These are phyloP conservation scores for Hypoxylon sp. DNA, from an alignment of 2,329 filamentous ascomycete genomes.

Conservation along the genomic window DNA sequence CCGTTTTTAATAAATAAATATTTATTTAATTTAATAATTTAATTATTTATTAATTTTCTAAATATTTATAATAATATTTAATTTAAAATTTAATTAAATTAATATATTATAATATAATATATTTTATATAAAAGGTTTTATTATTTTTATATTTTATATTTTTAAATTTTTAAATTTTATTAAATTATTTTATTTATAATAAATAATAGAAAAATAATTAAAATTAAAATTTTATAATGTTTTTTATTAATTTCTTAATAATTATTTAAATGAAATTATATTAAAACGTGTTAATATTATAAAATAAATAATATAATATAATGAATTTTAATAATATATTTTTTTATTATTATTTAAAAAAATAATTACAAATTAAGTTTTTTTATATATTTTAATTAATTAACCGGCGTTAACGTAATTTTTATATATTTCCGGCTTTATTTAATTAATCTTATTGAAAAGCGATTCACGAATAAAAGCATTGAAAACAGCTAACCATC, in stretches of 20 bases:
- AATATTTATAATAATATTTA: constrained; percentile 1
- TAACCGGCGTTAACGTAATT: not conserved
- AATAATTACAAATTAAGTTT: not conserved
- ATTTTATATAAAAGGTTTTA: not conserved
- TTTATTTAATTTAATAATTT: not conserved
- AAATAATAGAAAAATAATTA: not conserved
- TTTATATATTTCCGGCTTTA: not conserved
- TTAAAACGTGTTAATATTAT: not conserved
- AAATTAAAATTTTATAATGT: not conserved
- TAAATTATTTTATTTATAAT: not conserved
- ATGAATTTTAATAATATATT: not conserved
- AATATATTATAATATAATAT: not conserved
- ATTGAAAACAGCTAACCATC: too few species aligned
- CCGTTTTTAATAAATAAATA: not conserved
- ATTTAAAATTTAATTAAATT: constrained; percentile 1
- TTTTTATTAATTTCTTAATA: not conserved
- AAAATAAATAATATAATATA: not conserved
- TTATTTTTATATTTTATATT: too few species aligned
- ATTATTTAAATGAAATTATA: not conserved
- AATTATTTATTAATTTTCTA: too few species aligned
- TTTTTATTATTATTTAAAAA: not conserved
- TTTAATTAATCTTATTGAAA: not conserved
- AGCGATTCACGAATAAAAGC: not conserved
- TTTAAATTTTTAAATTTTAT: not conserved
- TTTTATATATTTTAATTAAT: not conserved